phyloP scores from a whole-genome alignment of 495 filamentous ascomycete species.

The Chaetomium fimeti region DNA sequence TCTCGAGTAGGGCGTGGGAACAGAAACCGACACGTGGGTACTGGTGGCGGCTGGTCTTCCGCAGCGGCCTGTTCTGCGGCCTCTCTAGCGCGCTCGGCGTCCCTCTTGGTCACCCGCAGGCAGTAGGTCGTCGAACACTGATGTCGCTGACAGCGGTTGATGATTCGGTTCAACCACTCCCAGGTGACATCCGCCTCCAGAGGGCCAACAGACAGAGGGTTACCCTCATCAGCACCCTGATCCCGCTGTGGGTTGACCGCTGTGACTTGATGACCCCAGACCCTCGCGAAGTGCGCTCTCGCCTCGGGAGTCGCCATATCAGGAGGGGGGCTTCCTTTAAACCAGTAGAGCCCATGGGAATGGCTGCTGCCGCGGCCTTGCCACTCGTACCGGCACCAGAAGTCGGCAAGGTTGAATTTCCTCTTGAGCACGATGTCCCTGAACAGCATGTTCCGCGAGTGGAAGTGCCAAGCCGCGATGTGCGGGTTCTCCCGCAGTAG shows the following conservation, averaged over 20 bases:
- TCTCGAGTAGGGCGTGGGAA: slow-evolving; percentile 6
- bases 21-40: slow-evolving; percentile 9
- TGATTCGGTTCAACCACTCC: slow-evolving; percentile 9
- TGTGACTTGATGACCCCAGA: slow-evolving; percentile 15
- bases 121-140: slow-evolving; percentile 5
- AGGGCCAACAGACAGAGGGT: slow-evolving; percentile 8
- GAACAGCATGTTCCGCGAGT: slow-evolving; percentile 5
- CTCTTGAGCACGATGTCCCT: slow-evolving; percentile 11
- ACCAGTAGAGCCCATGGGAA: slow-evolving; percentile 11
- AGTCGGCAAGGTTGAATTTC: slow-evolving; percentile 9
- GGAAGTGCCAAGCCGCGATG: slow-evolving; percentile 15
- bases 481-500: slow-evolving; percentile 15
- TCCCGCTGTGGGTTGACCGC: slow-evolving; percentile 10
- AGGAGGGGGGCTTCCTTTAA: not conserved
- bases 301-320: slow-evolving; percentile 11
- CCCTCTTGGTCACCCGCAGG: slow-evolving; percentile 6
- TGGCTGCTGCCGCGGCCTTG: slow-evolving; percentile 12
- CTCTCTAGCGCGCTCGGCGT: slow-evolving; percentile 1
- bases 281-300: slow-evolving; percentile 14
- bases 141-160: slow-evolving; percentile 12
- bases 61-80: not conserved
- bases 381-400: slow-evolving; percentile 14
- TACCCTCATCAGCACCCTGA: slow-evolving; percentile 11
- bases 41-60: not conserved
- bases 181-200: slow-evolving; percentile 5